Conservation (phyloP, 768 basidiomycete species). For the Pleurotus ostreatus region DNA sequence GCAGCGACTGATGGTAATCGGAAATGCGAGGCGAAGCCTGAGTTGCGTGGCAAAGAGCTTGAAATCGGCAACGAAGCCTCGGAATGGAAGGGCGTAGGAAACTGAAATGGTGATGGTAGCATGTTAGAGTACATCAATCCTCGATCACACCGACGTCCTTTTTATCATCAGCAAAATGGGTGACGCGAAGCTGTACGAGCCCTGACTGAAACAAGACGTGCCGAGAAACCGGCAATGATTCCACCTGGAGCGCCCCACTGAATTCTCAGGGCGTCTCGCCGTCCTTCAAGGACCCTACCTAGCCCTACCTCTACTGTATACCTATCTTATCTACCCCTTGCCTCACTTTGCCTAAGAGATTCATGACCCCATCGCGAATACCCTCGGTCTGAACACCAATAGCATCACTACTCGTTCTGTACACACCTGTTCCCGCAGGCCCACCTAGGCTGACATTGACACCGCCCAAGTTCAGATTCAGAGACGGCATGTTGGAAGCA, state of each 20-base stretch:
- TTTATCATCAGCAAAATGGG: no score
- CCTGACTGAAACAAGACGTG: no score
- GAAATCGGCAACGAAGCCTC: constrained; percentile 1
- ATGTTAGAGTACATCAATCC: no score
- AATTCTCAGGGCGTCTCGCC: no score
- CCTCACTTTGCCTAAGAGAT: constrained; percentile 84
- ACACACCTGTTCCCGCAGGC: constrained; percentile 75
- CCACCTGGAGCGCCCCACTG: no score
- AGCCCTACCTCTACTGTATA: constrained; percentile 28
- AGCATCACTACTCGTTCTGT: constrained; percentile 72
- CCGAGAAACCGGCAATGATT: no score
- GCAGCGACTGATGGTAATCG: not conserved
- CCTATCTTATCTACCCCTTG: constrained; percentile 72
- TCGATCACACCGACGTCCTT: no score
- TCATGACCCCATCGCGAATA: constrained; percentile 83
- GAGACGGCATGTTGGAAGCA: constrained; percentile 64
- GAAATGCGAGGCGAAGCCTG: not conserved
- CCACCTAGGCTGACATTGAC: constrained; percentile 96
- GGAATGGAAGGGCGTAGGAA: constrained; percentile 1
- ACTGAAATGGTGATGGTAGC: constrained; percentile 2
- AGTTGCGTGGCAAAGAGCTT: not conserved
- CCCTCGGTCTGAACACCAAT: constrained; percentile 82
- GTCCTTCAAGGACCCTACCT: not conserved
- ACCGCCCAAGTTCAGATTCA: constrained; percentile 89
- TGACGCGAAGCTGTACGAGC: no score